phyloP scores from a whole-genome alignment of 257 asterid genomes.

The Rehmannia glutinosa region DNA sequence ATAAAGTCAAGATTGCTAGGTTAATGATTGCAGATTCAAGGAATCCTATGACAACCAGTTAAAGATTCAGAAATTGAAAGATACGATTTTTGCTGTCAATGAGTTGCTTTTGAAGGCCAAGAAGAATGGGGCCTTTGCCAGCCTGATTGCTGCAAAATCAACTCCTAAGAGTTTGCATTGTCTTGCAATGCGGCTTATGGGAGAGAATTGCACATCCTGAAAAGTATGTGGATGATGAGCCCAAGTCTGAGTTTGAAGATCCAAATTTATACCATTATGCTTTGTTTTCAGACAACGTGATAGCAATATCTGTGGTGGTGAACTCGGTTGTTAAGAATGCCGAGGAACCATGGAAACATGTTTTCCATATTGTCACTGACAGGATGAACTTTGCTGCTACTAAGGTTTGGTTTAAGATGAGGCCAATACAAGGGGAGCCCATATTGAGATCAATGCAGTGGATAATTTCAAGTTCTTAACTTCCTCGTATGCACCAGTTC shows the following conservation, averaged over 20 bases:
- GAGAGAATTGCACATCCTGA: slow-evolving; percentile 95
- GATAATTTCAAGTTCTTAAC: slow-evolving; percentile 66
- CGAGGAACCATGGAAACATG: slow-evolving; percentile 92
- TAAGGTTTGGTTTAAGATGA: slow-evolving; percentile 96
- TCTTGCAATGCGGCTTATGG: slow-evolving; percentile 92
- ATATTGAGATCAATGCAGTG: slow-evolving; percentile 72
- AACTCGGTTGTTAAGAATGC: slow-evolving; percentile 81
- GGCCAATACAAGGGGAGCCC: slow-evolving; percentile 80
- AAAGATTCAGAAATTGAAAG: slow-evolving; percentile 92
- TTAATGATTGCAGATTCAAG: slow-evolving; percentile 79
- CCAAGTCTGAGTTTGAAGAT: slow-evolving; percentile 77
- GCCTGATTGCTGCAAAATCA: slow-evolving; percentile 81
- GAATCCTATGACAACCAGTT: slow-evolving; percentile 95
- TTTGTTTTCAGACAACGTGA: slow-evolving; percentile 83
- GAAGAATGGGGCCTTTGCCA: slow-evolving; percentile 85
- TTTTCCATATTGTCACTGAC: slow-evolving; percentile 84
- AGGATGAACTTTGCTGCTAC: slow-evolving; percentile 90
- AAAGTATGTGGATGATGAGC: slow-evolving; percentile 71
- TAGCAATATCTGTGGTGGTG: slow-evolving; percentile 89
- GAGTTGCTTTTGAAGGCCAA: slow-evolving; percentile 91
- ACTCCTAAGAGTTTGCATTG: slow-evolving; percentile 99
- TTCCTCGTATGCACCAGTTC: slow-evolving; percentile 78
- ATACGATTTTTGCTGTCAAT: slow-evolving; percentile 85
- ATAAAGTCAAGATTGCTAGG: slow-evolving; percentile 84
- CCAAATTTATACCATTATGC: slow-evolving; percentile 91